phyloP scores from a whole-genome alignment of 257 asterid genomes.

The Gynochthodes officinalis region DNA sequence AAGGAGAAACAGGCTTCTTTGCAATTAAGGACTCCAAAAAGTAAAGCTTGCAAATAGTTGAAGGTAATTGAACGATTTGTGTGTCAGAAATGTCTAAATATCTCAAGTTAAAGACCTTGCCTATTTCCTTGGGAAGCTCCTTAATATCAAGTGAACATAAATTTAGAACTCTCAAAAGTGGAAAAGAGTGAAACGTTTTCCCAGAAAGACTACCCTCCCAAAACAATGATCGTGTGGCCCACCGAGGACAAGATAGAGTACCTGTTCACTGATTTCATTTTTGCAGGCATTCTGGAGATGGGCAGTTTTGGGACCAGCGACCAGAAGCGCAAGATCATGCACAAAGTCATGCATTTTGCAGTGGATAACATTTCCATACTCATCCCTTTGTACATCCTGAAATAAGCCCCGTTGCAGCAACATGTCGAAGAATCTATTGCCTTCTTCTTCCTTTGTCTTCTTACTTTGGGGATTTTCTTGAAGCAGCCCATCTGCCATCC shows the following conservation, averaged over 20 bases:
- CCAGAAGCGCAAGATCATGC: background rate
- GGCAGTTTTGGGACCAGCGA: background rate
- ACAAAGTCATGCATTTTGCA: background rate
- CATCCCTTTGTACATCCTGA: background rate
- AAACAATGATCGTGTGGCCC: background rate
- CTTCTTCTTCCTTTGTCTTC: background rate
- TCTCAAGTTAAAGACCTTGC: slow-evolving; percentile 15
- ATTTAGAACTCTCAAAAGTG: no score
- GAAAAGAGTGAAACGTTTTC: no score
- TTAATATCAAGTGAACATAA: background rate
- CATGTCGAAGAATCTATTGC: background rate
- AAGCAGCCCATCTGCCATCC: slow-evolving; percentile 32
- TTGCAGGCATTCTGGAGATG: background rate
- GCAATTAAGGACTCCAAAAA: no score
- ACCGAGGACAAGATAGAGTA: background rate
- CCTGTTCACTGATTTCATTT: background rate
- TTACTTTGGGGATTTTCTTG: background rate
- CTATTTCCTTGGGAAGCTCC: slow-evolving; percentile 15
- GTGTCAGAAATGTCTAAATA: slow-evolving; percentile 12
- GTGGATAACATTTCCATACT: background rate
- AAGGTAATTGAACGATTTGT: no score
- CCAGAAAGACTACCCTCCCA: no score
- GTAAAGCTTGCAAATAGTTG: no score
- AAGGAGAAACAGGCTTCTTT: no score
- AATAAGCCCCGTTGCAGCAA: background rate